Evolutionary conservation across 257 asterid species (phyloP), one percentile per base, ranked within the genome.

Genomic region (Plantago major): DNA sequence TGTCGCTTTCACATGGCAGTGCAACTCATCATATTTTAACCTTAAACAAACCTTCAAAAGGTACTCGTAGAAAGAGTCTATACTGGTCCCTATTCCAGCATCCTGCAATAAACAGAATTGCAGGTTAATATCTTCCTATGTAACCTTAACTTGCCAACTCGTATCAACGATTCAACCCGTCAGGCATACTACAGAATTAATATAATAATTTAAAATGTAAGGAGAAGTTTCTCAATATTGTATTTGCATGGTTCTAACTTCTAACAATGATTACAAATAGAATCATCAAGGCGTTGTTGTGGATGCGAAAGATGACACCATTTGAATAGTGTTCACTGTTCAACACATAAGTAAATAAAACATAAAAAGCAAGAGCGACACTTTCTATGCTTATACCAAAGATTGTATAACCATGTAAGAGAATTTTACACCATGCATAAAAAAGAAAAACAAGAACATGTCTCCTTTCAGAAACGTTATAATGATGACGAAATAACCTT

Each of bases 81-180:
- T 85, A 78, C 99, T 92, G 58, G 99, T 92, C 65, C 99, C 99
- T 61, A 92, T 89, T 74, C 99, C 99, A 60, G 99, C 97, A 81
- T 92, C 99, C 99, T 92, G 85, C 76, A 81, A 75, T 65, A 71
- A 76, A 70, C 64, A 71, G 46, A 62, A 66, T 54, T 56, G 48
- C 17, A 67, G 55, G 68, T 75, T 67, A 79, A 57, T n/a, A 59
- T 55, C 73, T 67, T 55, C 67, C 61, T 49, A 22, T 45, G 55
- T 52, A 58, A 44, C 49, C 56, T 43, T 52, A 17, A 42, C 28
- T 63, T 68, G 15, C 51, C 59, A 62, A 46, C 16, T 14, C 55
- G 42, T 51, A 67, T 49, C 17, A 57, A 54, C 26, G 37, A 58
- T 49, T 15, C 57, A 57, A 54, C 58, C 56, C 30, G 18, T 19